Evolutionary conservation across 305 asterid species (phyloP), one percentile per base, ranked within the genome.

Genomic region (Fraxinus ornus): DNA sequence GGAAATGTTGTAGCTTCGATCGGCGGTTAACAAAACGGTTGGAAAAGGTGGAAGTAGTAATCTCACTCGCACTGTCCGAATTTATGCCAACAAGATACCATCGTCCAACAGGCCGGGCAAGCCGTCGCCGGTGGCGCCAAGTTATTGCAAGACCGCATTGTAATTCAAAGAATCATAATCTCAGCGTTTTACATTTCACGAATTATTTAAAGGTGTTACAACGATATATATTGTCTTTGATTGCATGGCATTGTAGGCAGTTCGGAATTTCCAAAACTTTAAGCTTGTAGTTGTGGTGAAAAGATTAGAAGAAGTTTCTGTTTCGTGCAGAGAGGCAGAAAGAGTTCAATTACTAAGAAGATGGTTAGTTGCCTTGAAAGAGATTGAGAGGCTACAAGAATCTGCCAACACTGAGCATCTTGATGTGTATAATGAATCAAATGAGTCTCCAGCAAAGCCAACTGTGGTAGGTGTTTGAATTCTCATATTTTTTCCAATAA

Each of bases 261-360:
- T 87, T 90, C 89, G 94, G 86, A 92, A 89, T 89, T 85, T 89
- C 78, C 94, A 91, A 83, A 95, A 86, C 81, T 90, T 79, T 79
- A 95, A 92, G 90, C 93, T 88, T 79, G 96, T 96, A 4, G 91
- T 89, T n/a, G n/a, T n/a, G n/a, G n/a, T 24, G 81, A 95, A 94
- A 85, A 89, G 92, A 85, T 82, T 95, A 79, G 99, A 94, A 85
- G 99, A 95, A 88, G 97, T 92, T 87, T 94, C 98, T 74, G 97
- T 94, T 86, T 89, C 98, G 15, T 93, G 97, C 87, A 88, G 90
- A 87, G 98, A 98, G 78, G 2, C 74, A 79, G 98, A 95, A 85
- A 93, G 99, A 92, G 97, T 95, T 86, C 98, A 95, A 89, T 84
- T 94, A 85, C 93, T 94, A 68, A 86, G 98, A 86, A 92, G 97